These are phyloP conservation scores for Akanthomyces dipterigenus DNA, from an alignment of 2,329 filamentous ascomycete species.

Conservation along the genomic window DNA sequence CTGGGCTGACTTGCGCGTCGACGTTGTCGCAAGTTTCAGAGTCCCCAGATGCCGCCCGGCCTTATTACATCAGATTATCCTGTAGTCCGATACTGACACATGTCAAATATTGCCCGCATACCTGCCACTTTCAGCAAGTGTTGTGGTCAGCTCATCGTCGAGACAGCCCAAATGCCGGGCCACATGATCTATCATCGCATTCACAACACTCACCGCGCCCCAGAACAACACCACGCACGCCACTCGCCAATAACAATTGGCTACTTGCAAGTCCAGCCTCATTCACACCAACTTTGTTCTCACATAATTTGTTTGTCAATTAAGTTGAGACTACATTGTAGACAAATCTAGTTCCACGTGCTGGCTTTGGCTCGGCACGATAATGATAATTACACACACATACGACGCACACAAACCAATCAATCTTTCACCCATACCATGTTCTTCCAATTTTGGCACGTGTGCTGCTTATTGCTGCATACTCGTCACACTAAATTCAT, in stretches of 20 bases:
- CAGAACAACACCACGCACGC: background rate
- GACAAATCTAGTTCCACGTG: background rate
- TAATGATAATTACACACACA: slow-evolving; percentile 5
- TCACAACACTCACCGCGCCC: background rate
- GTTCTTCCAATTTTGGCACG: background rate
- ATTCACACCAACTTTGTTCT: background rate
- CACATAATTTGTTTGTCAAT: background rate
- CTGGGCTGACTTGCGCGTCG: background rate
- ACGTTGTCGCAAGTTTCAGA: too few species aligned
- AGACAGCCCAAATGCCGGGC: background rate
- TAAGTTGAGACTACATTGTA: background rate
- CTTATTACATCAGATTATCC: background rate
- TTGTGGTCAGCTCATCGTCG: background rate
- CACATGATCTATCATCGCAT: background rate
- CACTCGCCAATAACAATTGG: background rate
- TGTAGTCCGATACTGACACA: background rate
- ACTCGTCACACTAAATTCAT: background rate
- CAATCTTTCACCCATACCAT: background rate
- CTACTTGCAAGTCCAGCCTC: background rate
- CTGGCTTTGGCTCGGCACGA: background rate
- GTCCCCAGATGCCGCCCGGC: background rate
- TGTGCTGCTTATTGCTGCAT: background rate
- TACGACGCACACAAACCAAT: slow-evolving; percentile 5
- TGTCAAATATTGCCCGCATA: too few species aligned
- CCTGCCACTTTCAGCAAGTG: background rate